phyloP scores from a whole-genome alignment of 1,284 basidiomycete species.

The Apiotrichum mycotoxinovorans region DNA sequence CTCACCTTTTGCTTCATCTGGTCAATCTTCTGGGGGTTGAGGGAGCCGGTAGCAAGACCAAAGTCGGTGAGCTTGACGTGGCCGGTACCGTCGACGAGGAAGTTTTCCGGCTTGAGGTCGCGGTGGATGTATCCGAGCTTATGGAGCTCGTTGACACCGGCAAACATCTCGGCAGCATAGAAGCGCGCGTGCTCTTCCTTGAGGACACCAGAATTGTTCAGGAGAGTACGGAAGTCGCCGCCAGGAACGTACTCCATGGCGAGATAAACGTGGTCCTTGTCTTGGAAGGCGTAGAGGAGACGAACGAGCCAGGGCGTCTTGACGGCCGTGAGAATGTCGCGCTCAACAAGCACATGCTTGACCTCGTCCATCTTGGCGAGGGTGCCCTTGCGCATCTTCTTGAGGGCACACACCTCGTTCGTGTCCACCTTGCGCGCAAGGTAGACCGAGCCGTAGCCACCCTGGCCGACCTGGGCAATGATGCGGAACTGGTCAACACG shows the following conservation, averaged over 20 bases:
- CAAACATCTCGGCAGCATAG: conserved; percentile 96
- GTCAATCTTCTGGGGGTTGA: conserved; percentile 94
- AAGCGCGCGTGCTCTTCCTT: conserved; percentile 93
- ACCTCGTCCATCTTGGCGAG: conserved; percentile 93
- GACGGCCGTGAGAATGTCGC: conserved; percentile 90
- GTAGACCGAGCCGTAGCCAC: conserved; percentile 93
- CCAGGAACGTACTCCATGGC: conserved; percentile 99
- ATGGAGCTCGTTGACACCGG: conserved; percentile 82
- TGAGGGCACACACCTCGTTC: conserved; percentile 88
- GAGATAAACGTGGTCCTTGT: conserved; percentile 80
- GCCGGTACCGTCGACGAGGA: conserved; percentile 89
- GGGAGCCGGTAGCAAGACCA: conserved; percentile 90
- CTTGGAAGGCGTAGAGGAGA: conserved; percentile 91
- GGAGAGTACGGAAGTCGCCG: conserved; percentile 88
- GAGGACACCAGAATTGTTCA: conserved; percentile 93
- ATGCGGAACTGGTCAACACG: conserved; percentile 87
- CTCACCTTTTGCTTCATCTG: conserved; percentile 83
- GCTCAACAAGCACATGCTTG: conserved; percentile 91
- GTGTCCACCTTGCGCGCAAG: conserved; percentile 86
- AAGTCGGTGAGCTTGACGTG: conserved; percentile 99
- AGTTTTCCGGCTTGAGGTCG: conserved; percentile 95
- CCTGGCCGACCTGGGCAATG: conserved; percentile 94
- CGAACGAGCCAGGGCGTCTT: conserved; percentile 93
- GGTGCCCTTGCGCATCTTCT: conserved; percentile 92
- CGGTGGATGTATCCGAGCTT: conserved; percentile 96